phyloP scores from a whole-genome alignment of 2,329 filamentous ascomycete species.

The Aureobasidium sp. region DNA sequence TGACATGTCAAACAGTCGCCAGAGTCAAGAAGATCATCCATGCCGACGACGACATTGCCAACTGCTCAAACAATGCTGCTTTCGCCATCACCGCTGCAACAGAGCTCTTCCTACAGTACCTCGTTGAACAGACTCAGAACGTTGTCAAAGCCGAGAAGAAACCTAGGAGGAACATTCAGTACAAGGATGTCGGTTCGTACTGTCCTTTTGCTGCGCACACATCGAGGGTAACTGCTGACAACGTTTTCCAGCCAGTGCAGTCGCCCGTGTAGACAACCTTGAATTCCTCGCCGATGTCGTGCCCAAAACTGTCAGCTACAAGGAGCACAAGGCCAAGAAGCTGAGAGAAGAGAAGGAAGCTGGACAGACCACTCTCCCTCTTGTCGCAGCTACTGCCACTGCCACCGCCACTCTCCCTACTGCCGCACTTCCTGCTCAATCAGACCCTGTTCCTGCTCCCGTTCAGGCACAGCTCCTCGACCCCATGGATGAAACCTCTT shows the following conservation, averaged over 20 bases:
- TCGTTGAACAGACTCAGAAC: slow-evolving; percentile 76
- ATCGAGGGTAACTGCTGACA: neutral
- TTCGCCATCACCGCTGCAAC: slow-evolving; percentile 91
- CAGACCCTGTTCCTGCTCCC: neutral
- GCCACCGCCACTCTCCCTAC: neutral
- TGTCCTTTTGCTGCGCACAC: no score
- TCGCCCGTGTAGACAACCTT: slow-evolving; percentile 83
- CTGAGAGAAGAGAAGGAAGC: slow-evolving; percentile 30
- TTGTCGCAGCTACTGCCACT: neutral
- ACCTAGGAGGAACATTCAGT: slow-evolving; percentile 87
- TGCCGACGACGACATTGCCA: slow-evolving; percentile 74
- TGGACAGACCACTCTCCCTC: slow-evolving; percentile 9
- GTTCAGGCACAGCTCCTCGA: slow-evolving; percentile 1
- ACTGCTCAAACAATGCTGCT: slow-evolving; percentile 87
- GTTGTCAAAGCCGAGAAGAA: slow-evolving; percentile 88
- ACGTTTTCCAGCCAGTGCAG: slow-evolving; percentile 59
- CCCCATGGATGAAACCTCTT: slow-evolving; percentile 12
- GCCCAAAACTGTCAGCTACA: slow-evolving; percentile 76
- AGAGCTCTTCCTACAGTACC: slow-evolving; percentile 92
- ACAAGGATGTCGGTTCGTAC: slow-evolving; percentile 74
- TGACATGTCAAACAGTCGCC: slow-evolving; percentile 57
- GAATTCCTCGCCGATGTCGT: slow-evolving; percentile 91
- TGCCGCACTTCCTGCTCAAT: neutral
- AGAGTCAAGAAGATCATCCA: slow-evolving; percentile 93
- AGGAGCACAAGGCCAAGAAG: slow-evolving; percentile 62